Evolutionary conservation across 768 basidiomycete species (phyloP), one percentile per base, ranked within the genome.

Genomic region (Tulasnella sp.): DNA sequence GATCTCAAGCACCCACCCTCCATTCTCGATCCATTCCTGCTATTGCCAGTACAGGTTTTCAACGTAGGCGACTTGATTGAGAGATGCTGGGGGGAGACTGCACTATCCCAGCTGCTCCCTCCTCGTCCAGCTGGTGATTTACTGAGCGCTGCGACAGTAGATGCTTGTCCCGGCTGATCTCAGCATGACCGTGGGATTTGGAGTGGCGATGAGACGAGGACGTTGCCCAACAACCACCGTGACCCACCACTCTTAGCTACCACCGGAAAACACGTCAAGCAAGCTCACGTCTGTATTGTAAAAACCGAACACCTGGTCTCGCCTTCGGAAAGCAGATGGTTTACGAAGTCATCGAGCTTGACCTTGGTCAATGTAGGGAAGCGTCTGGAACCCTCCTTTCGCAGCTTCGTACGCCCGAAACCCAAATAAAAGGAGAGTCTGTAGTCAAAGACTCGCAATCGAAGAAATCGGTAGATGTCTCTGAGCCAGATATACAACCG

Each of bases 141-240:
- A 16, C 54, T 16, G 54, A 3, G 3, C 20, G 20, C 54, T 54
- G n/a, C n/a, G n/a, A n/a, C n/a, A n/a, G n/a, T n/a, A n/a, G n/a
- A n/a, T n/a, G n/a, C n/a, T n/a, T n/a, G n/a, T n/a, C n/a, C n/a
- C n/a, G n/a, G 64, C 64, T 69, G 64, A 69, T n/a, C 31, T 69
- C 64, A 69, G 64, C 64, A 60, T 28, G 34, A 69, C 64, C 64
- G 64, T 69, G 64, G n/a, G 64, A 69, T 12, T 37, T 69, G 28
- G n/a, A 11, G 64, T 69, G 34, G 64, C 64, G 64, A 31, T 28
- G 64, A 31, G 9, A 8, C 34, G 58, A 8, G 54, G 58, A 60
- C 58, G 64, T 69, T 69, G 64, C 64, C 64, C 64, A 69, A 69
- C 64, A 69, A 69, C 64, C 64, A 69, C 64, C 64, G 3, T 46